phyloP scores from a whole-genome alignment of 257 asterid genomes.

The Petunia axillaris region DNA sequence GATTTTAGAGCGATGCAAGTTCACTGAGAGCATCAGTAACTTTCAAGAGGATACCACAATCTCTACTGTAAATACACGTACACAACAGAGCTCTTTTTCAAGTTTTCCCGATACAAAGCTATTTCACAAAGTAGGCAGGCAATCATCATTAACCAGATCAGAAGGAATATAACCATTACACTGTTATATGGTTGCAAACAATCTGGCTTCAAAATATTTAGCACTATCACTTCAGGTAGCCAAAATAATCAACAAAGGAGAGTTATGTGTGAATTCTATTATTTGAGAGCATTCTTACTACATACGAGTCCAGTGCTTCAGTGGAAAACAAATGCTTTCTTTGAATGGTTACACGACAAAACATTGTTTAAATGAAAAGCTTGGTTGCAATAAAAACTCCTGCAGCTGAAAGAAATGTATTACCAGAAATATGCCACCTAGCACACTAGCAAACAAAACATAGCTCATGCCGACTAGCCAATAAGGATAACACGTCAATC shows the following conservation, averaged over 20 bases:
- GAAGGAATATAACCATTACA: neutral
- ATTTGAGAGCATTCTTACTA: slow-evolving; percentile 1
- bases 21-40: neutral
- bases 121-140: neutral
- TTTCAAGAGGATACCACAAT: neutral
- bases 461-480: neutral
- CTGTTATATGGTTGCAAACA: neutral
- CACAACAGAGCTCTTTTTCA: neutral
- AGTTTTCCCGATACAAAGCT: neutral
- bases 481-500: slow-evolving; percentile 18
- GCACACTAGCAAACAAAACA: neutral
- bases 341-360: slow-evolving; percentile 9
- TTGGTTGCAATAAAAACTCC: neutral
- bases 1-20: neutral
- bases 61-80: neutral
- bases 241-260: neutral
- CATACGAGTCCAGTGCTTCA: neutral
- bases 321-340: neutral
- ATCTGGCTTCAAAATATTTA: neutral
- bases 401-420: neutral
- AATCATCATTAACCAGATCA: neutral
- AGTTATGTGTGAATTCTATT: neutral
- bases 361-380: neutral
- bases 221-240: neutral
- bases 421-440: neutral